Percentiles rank a stretch among this genome's conserved stretches.
These are phyloP conservation scores for Strobilomyces confusus DNA, from an alignment of 768 basidiomycete genomes.

Conservation along the genomic window DNA sequence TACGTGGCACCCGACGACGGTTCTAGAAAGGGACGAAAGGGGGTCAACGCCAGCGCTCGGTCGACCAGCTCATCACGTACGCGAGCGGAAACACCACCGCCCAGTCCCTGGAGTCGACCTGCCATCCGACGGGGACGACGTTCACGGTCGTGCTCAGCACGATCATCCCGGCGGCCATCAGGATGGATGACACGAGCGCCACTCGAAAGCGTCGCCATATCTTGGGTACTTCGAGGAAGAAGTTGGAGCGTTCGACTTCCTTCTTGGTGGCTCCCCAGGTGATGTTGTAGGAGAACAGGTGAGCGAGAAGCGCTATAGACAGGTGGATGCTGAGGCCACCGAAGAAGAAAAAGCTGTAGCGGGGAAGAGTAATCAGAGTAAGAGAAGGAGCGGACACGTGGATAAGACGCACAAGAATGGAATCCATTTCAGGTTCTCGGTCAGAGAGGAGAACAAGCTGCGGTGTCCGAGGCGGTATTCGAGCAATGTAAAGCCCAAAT, in stretches of 20 bases:
- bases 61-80: conserved; percentile 24
- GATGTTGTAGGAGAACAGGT: conserved; percentile 58
- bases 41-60: background rate
- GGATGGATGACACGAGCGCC: conserved; percentile 52
- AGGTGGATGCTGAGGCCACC: conserved; percentile 54
- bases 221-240: conserved; percentile 85
- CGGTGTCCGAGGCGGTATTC: conserved; percentile 66
- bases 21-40: background rate
- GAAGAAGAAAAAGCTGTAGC: conserved; percentile 46
- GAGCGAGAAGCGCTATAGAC: conserved; percentile 48
- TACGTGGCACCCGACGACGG: conserved; percentile 64
- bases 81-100: conserved; percentile 73
- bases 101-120: conserved; percentile 57
- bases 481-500: conserved; percentile 66
- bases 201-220: conserved; percentile 77
- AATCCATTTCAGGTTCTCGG: conserved; percentile 29
- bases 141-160: conserved; percentile 42
- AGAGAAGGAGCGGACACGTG: background rate
- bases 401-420: conserved; percentile 34
- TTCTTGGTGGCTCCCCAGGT: conserved; percentile 64
- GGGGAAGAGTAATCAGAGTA: background rate
- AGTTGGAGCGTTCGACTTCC: conserved; percentile 87
- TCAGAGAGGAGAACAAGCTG: conserved; percentile 17
- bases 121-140: conserved; percentile 64
- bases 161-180: conserved; percentile 48